Evolutionary conservation across 306 rosid species (phyloP).

Genomic region (Coriaria nepalensis): DNA sequence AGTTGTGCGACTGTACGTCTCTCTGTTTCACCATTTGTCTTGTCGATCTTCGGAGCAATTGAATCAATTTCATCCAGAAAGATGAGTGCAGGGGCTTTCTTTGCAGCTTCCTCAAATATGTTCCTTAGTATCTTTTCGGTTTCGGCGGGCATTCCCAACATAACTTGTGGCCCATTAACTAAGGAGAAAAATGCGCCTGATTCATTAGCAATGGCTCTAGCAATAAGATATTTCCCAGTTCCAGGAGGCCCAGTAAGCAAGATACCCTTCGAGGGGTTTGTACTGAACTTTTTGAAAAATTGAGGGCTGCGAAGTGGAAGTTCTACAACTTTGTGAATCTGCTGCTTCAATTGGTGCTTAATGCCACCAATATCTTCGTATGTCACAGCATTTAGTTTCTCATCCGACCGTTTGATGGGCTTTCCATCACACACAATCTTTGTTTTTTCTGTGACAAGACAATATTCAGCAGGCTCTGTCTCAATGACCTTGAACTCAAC

Average conservation of each 20-base stretch:
- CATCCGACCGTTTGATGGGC: too few species aligned
- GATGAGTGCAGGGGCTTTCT: slow-evolving; percentile 54
- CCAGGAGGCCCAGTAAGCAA: slow-evolving; percentile 93
- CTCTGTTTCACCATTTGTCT: slow-evolving; percentile 56
- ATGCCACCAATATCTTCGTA: slow-evolving; percentile 97
- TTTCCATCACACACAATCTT: too few species aligned
- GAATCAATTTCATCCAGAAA: slow-evolving; percentile 98
- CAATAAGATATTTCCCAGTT: slow-evolving; percentile 96
- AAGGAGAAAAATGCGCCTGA: slow-evolving; percentile 15
- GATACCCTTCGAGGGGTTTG: slow-evolving; percentile 95
- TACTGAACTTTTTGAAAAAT: slow-evolving; percentile 88
- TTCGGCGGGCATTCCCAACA: too few species aligned
- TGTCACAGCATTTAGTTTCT: too few species aligned
- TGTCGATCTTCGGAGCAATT: slow-evolving; percentile 68
- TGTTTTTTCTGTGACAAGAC: too few species aligned
- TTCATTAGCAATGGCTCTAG: slow-evolving; percentile 96
- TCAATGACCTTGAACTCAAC: too few species aligned
- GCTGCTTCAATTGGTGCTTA: slow-evolving; percentile 87
- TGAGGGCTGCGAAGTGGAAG: slow-evolving; percentile 96
- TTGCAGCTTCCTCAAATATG: too few species aligned
- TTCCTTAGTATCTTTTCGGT: too few species aligned
- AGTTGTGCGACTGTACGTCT: slow-evolving; percentile 68
- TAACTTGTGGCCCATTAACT: too few species aligned
- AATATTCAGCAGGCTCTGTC: too few species aligned
- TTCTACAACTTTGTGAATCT: slow-evolving; percentile 96